Base-by-base conservation (phyloP, 352 stramenopile genomes). In the Globisporangium viniferum region DNA sequence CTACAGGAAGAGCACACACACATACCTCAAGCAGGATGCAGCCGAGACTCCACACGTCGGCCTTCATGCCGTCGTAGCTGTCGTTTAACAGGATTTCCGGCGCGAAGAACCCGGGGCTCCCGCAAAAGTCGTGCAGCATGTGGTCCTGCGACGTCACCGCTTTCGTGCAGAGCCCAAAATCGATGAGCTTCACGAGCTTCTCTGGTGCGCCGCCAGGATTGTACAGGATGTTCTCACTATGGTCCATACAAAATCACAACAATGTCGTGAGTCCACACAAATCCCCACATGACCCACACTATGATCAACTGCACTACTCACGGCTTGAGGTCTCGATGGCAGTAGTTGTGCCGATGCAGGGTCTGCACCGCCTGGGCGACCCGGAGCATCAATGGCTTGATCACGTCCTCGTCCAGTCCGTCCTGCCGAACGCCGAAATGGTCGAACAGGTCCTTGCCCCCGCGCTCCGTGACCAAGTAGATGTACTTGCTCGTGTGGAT, bases 41-140 rank as follows among this genome's bases (percentile, higher is more conserved):
- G 2, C 88, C 89, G 20, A 96, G 63, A 46, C 83, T 94, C 91
- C 91, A 97, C 22, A 95, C 71, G 53, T 97, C 91, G 10, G 85
- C 88, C 56, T 89, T 90, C 35, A 79, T 68, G 46, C 86, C 87
- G 35, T 93, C 84, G 63, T 96, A 94, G 27, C 64, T 69, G 10
- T 89, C 77, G 0, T 77, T 63, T 0, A 92, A 62, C 27, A 94
- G 71, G 57, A 97, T 87, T 58, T 97, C 90, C 0, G 90, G 90
- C 0, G 88, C 88, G 56, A 97, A 97, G 62, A 97, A 97, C 18
- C 90, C 89, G 7, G 84, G 81, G 49, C 80, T 90, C 15, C 88
- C 88, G 65, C 88, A 95, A 59, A 95, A 95, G 59, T 95, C 85
- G 49, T 73, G 67, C 48, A 95, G 75, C 55, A 70, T 63, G 5